These are phyloP conservation scores for Chaetomium tenue DNA, from an alignment of 495 filamentous ascomycete genomes.

Conservation along the genomic window DNA sequence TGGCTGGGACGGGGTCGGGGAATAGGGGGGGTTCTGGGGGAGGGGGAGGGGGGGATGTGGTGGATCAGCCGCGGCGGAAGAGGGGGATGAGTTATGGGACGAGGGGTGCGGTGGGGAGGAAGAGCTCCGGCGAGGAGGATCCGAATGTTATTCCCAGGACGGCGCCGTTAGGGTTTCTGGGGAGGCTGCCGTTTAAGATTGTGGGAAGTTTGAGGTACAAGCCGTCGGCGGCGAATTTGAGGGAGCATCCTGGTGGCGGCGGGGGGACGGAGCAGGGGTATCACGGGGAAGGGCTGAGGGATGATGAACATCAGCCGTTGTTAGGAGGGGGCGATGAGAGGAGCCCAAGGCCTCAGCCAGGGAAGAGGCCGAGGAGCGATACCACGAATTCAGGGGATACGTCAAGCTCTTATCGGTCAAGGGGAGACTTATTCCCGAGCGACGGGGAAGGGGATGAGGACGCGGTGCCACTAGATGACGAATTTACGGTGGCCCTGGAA, in stretches of 20 bases:
- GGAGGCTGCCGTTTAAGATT: slow-evolving; percentile 79
- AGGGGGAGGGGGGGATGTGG: slow-evolving; percentile 41
- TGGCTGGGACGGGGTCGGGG: slow-evolving; percentile 68
- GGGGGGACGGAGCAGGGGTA: slow-evolving; percentile 46
- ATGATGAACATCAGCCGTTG: slow-evolving; percentile 69
- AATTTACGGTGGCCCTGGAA: slow-evolving; percentile 78
- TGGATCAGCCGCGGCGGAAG: slow-evolving; percentile 68
- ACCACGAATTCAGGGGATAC: slow-evolving; percentile 81
- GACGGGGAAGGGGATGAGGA: slow-evolving; percentile 86
- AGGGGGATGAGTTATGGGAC: slow-evolving; percentile 89
- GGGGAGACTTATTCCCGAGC: slow-evolving; percentile 90
- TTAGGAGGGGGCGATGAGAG: slow-evolving; percentile 58
- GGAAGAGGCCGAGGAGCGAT: slow-evolving; percentile 60
- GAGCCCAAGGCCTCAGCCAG: slow-evolving; percentile 47
- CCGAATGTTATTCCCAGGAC: slow-evolving; percentile 89
- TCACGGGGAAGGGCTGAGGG: slow-evolving; percentile 26
- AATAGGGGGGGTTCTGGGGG: slow-evolving; percentile 28
- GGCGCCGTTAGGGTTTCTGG: slow-evolving; percentile 80
- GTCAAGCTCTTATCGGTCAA: slow-evolving; percentile 84
- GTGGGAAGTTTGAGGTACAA: slow-evolving; percentile 83
- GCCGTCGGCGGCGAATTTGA: slow-evolving; percentile 85
- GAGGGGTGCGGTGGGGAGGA: slow-evolving; percentile 60
- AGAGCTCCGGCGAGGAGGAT: slow-evolving; percentile 67
- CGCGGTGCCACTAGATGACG: slow-evolving; percentile 88
- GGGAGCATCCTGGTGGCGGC: slow-evolving; percentile 69